Percentiles rank a stretch among this genome's conserved stretches.
phyloP scores from a whole-genome alignment of 345 rosid genomes.

The Eucalyptus grandis region DNA sequence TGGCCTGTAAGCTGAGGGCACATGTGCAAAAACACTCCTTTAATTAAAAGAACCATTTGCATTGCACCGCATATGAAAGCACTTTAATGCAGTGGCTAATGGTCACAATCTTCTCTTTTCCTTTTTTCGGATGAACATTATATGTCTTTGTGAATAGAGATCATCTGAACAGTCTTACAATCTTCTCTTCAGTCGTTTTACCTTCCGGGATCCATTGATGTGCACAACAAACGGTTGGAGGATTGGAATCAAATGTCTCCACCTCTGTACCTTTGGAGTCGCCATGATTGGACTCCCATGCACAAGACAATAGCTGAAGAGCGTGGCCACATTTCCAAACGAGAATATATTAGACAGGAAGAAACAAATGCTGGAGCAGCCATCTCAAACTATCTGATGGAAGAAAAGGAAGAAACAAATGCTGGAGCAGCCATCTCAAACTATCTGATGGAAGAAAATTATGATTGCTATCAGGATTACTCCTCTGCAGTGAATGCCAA shows the following conservation, averaged over 20 bases:
- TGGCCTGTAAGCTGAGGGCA: neutral
- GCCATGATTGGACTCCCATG: slow-evolving; percentile 24
- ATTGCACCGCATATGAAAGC: neutral
- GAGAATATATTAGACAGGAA: neutral
- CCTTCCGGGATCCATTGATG: slow-evolving; percentile 55
- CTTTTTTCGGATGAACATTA: neutral
- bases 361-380: neutral
- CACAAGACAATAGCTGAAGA: slow-evolving; percentile 35
- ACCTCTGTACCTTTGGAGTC: slow-evolving; percentile 70
- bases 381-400: neutral
- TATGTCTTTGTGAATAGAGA: neutral
- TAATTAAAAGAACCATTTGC: neutral
- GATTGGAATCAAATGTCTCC: slow-evolving; percentile 48
- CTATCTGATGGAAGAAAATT: neutral
- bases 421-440: neutral
- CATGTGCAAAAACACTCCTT: neutral
- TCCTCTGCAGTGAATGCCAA: neutral
- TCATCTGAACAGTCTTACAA: neutral
- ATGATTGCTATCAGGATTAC: neutral
- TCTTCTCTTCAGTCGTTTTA: slow-evolving; percentile 42
- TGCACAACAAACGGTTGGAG: slow-evolving; percentile 27
- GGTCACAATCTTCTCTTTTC: neutral
- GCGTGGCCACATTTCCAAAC: slow-evolving; percentile 12
- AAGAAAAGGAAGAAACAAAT: neutral
- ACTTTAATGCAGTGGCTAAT: neutral